These are phyloP conservation scores for Aphanoascus verrucosus DNA, from an alignment of 2,329 filamentous ascomycete species.

Conservation along the genomic window DNA sequence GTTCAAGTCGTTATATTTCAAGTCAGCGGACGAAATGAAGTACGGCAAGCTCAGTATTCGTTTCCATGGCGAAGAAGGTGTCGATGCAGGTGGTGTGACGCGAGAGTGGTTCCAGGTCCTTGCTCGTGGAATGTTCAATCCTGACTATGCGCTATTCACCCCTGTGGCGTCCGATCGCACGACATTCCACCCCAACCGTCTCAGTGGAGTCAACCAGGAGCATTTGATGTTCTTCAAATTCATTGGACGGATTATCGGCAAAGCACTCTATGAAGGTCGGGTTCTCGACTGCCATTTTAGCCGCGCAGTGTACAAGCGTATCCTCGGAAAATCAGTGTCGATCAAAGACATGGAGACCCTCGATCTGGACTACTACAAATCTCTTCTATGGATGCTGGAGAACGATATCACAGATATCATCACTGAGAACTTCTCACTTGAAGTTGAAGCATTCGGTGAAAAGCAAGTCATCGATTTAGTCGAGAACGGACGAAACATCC, in stretches of 20 bases:
- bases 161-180: constrained; percentile 95
- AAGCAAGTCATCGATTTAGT: constrained; percentile 78
- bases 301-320: constrained; percentile 94
- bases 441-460: constrained; percentile 88
- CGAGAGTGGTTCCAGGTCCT: constrained; percentile 99
- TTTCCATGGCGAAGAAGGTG: constrained; percentile 94
- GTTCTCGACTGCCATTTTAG: constrained; percentile 98
- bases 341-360: constrained; percentile 99
- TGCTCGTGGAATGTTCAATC: constrained; percentile 95
- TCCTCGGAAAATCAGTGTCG: constrained; percentile 85
- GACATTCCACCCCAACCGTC: constrained; percentile 94
- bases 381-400: constrained; percentile 93
- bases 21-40: constrained; percentile 93
- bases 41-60: constrained; percentile 96
- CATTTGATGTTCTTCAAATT: constrained; percentile 99
- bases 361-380: constrained; percentile 98
- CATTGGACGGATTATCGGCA: constrained; percentile 95
- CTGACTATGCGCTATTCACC: constrained; percentile 91
- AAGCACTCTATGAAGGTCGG: constrained; percentile 90
- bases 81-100: constrained; percentile 93
- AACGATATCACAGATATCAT: constrained; percentile 98
- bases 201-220: constrained; percentile 88
- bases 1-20: constrained; percentile 97
- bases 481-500: constrained; percentile 76
- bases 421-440: constrained; percentile 88